Evolutionary conservation across 2,329 filamentous ascomycete genomes (phyloP).

Genomic region (Penicillium crustosum): DNA sequence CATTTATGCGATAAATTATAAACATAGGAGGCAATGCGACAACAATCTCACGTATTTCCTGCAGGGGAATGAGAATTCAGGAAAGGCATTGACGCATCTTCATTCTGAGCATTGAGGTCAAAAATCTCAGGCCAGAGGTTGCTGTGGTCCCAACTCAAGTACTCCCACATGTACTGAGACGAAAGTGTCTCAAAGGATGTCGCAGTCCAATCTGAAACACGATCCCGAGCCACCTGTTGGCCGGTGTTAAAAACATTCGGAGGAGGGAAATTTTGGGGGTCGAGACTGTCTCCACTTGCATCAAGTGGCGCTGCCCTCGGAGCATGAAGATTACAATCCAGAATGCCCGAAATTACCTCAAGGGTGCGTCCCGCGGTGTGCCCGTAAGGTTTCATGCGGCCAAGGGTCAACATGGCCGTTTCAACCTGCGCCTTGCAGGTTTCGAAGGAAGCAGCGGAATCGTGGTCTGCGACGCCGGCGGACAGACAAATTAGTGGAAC

Average conservation of each 20-base stretch:
- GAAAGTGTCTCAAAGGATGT: slow-evolving; percentile 9
- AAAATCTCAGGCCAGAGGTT: slow-evolving; percentile 13
- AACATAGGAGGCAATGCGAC: neutral
- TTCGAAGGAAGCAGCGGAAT: slow-evolving; percentile 3
- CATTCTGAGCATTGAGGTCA: neutral
- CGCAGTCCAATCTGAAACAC: slow-evolving; percentile 8
- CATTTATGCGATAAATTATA: neutral
- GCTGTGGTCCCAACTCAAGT: slow-evolving; percentile 13
- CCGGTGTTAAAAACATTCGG: neutral
- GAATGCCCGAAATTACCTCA: slow-evolving; percentile 12
- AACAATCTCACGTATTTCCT: slow-evolving; percentile 13
- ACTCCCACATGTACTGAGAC: slow-evolving; percentile 16
- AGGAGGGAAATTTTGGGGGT: neutral
- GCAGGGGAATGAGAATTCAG: slow-evolving; percentile 36
- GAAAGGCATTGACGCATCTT: slow-evolving; percentile 7
- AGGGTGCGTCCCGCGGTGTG: slow-evolving; percentile 15
- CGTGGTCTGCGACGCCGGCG: slow-evolving; percentile 4
- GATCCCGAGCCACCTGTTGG: neutral
- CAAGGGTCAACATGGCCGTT: slow-evolving; percentile 13
- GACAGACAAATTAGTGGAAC: slow-evolving; percentile 56
- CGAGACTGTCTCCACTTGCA: neutral
- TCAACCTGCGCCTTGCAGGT: slow-evolving; percentile 15
- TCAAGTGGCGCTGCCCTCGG: slow-evolving; percentile 20
- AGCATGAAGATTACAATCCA: slow-evolving; percentile 3
- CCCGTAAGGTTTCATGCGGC: slow-evolving; percentile 12